Conservation (phyloP, 208 protist genomes). For the Trypanosoma theileri region DNA sequence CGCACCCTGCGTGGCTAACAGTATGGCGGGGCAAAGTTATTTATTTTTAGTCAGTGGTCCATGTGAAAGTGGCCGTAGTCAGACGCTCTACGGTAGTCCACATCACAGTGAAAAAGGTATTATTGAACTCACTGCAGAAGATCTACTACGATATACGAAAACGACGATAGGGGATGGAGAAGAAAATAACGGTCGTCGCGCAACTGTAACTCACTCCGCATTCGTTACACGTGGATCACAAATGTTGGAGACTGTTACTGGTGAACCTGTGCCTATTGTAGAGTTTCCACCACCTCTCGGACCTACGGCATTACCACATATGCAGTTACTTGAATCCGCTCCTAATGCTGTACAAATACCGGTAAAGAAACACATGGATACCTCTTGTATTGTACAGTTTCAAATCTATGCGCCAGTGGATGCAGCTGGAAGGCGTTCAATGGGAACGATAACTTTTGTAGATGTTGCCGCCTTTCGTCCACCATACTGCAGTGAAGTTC, state of each 20-base stretch:
- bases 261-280: slow-evolving; percentile 55
- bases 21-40: slow-evolving; percentile 79
- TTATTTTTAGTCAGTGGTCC: slow-evolving; percentile 77
- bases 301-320: slow-evolving; percentile 59
- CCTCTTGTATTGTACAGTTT: slow-evolving; percentile 82
- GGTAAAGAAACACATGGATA: slow-evolving; percentile 69
- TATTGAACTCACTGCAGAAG: slow-evolving; percentile 73
- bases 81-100: slow-evolving; percentile 86
- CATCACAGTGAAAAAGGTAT: slow-evolving; percentile 78
- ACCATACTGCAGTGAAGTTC: slow-evolving; percentile 65
- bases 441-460: slow-evolving; percentile 88
- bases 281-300: slow-evolving; percentile 82
- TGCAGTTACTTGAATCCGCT: slow-evolving; percentile 66
- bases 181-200: slow-evolving; percentile 20
- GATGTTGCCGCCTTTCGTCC: slow-evolving; percentile 73
- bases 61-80: slow-evolving; percentile 77
- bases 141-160: slow-evolving; percentile 37
- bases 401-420: slow-evolving; percentile 84
- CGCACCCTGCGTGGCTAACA: slow-evolving; percentile 79
- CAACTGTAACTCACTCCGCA: slow-evolving; percentile 74
- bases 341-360: slow-evolving; percentile 59
- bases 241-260: slow-evolving; percentile 61
- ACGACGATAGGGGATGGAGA: slow-evolving; percentile 1
- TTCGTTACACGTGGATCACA: slow-evolving; percentile 71
- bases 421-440: slow-evolving; percentile 58